Evolutionary conservation across 2,329 filamentous ascomycete species (phyloP).

Genomic region (Penicillium griseofulvum): DNA sequence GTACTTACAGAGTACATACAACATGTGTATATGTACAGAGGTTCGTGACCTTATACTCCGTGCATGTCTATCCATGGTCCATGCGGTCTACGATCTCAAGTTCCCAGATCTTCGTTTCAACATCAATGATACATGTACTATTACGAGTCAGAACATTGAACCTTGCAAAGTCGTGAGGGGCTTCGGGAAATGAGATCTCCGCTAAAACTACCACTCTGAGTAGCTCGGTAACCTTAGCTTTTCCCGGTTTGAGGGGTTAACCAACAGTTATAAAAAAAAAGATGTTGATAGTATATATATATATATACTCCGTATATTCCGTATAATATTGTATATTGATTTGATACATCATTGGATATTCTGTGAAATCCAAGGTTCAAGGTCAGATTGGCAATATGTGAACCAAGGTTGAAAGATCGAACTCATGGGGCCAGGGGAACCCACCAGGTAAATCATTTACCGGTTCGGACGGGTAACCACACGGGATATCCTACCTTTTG

Average conservation of each 20-base stretch:
- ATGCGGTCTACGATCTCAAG: too few species aligned
- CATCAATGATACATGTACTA: too few species aligned
- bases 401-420: not conserved
- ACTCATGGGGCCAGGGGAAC: not conserved
- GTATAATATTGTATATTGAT: too few species aligned
- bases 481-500: not conserved
- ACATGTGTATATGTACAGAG: too few species aligned
- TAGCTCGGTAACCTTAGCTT: not conserved
- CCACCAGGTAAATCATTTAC: not conserved
- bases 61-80: too few species aligned
- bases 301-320: not conserved
- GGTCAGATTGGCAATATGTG: not conserved
- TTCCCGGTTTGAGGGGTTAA: not conserved
- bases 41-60: too few species aligned
- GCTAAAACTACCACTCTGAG: constrained; percentile 2
- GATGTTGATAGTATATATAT: not conserved
- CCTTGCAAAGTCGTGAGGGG: constrained; percentile 2
- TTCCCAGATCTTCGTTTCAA: too few species aligned
- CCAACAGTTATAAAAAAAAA: not conserved
- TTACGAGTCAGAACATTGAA: too few species aligned
- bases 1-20: not conserved
- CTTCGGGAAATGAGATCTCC: constrained; percentile 6
- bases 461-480: not conserved
- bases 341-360: too few species aligned
- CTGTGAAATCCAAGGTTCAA: too few species aligned